Base-by-base conservation (phyloP, 495 filamentous ascomycete species). In the Penicillium ochrochloron region DNA sequence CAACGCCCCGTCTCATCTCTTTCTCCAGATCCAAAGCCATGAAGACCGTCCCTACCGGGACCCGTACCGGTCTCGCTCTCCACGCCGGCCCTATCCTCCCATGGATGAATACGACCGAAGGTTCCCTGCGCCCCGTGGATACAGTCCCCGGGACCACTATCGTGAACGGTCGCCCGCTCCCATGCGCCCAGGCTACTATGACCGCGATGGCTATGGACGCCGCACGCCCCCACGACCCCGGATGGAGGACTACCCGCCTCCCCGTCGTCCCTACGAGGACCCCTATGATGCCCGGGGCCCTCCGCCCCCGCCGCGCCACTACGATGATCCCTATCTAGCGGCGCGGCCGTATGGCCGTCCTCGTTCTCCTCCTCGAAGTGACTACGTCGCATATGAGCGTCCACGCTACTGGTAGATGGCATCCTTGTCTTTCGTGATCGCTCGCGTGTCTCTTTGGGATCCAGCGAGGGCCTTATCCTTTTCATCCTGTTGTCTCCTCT, bases 131-230 rank as follows among this genome's bases (percentile, higher is more conserved):
- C 90, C 90, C 52, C 89, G 92, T 65, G 90, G 87, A 67, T 96
- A 94, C 73, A 93, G 90, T 74, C 92, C 92, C 37, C 86, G 89
- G 62, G 89, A 90, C 60, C 92, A 90, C 63, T 97, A 96, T 77
- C 93, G 94, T 74, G 92, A 95, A 70, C 86, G 93, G 60, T 91
- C 90, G 60, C 85, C 87, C 12, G 83, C 83, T 23, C 89, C 90
- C 39, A 80, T 90, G 44, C 90, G 92, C 57, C 88, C 91, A 61
- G 94, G 96, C 69, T 94, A 97, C 74, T 93, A 97, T 70, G 86
- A 90, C 52, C 86, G 89, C 59, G 85, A 87, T 67, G 85, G 90
- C 48, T 93, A 94, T 76, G 84, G 77, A 61, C 86, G 91, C 52
- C 81, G 84, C 17, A 83, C 80, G 66, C 83, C 92, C 29, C 91